Evolutionary conservation across 768 basidiomycete species (phyloP).

Genomic region (Mycena venus): DNA sequence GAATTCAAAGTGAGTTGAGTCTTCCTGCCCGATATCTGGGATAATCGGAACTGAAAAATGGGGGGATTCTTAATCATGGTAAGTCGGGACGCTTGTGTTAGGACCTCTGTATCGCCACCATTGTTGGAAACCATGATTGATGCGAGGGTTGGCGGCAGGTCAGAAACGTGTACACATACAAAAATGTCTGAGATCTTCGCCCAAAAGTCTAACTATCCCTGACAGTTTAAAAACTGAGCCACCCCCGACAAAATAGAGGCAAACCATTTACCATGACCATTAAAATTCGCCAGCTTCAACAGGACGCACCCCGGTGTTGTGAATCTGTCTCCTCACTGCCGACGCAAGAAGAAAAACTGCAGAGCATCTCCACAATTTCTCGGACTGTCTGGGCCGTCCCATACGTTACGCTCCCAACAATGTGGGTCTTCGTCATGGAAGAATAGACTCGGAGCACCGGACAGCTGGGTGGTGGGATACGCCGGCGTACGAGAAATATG

Average conservation of each 20-base stretch:
- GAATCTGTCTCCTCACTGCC: constrained; percentile 81
- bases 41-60: too few relatives aligned
- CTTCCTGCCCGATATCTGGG: too few relatives aligned
- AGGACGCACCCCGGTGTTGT: constrained; percentile 72
- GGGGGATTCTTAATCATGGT: too few relatives aligned
- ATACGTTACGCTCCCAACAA: constrained; percentile 73
- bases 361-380: constrained; percentile 69
- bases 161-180: too few relatives aligned
- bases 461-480: constrained; percentile 83
- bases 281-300: constrained; percentile 67
- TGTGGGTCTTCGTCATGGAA: constrained; percentile 83
- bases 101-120: too few relatives aligned
- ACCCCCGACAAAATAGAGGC: not conserved
- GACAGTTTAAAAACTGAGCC: not conserved
- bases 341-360: constrained; percentile 81
- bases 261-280: constrained; percentile 48
- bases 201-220: not conserved
- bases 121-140: too few relatives aligned
- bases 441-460: constrained; percentile 57
- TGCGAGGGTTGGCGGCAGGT: too few relatives aligned
- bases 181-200: not conserved
- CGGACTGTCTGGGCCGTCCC: constrained; percentile 85
- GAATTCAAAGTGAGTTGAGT: too few relatives aligned
- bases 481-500: constrained; percentile 69
- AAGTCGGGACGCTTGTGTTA: too few relatives aligned